Evolutionary conservation across 176 grass and related monocot species (phyloP), one percentile per base, ranked within the genome.

Genomic region (Carex pumila): DNA sequence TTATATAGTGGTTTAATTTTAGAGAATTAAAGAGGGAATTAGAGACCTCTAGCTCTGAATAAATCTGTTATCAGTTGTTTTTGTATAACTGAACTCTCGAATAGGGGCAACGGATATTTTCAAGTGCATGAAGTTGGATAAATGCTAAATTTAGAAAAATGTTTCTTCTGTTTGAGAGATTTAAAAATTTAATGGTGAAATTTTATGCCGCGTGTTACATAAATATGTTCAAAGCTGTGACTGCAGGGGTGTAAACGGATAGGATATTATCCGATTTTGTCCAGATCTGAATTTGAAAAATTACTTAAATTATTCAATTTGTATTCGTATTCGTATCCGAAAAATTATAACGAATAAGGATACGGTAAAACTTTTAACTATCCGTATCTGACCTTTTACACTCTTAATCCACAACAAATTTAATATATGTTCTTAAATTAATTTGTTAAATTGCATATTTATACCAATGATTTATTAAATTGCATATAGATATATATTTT

Each of bases 111-210:
- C 54, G 49, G 49, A 76, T 30, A 69, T 69, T 39, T 3, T 47
- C 7, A 68, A 8, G 34, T 70, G 6, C 1, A 70, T 43, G 66
- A 19, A 41, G 15, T n/a, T 13, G 49, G 49, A 56, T 56, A 54
- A 14, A 77, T 74, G 45, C 72, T 55, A 56, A 77, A 77, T 77
- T 77, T 77, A 77, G 49, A 77, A 12, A 56, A 30, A 15, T 14
- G 31, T 68, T 18, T 68, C 1, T 68, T 36, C 9, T 18, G 31
- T n/a, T 67, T 17, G 31, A 67, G 30, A 36, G 30, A 67, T 15
- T 31, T 7, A 36, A 65, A 6, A 67, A 0, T 67, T 67, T 67
- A 36, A 67, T 37, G 65, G 31, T 67, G 65, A 67, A 67, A 15
- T 34, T 34, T 67, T 67, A 7, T 67, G 13, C 65, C 30, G 9